Conservation (phyloP, 2,329 filamentous ascomycete genomes). For the Chaetomium sp. region DNA sequence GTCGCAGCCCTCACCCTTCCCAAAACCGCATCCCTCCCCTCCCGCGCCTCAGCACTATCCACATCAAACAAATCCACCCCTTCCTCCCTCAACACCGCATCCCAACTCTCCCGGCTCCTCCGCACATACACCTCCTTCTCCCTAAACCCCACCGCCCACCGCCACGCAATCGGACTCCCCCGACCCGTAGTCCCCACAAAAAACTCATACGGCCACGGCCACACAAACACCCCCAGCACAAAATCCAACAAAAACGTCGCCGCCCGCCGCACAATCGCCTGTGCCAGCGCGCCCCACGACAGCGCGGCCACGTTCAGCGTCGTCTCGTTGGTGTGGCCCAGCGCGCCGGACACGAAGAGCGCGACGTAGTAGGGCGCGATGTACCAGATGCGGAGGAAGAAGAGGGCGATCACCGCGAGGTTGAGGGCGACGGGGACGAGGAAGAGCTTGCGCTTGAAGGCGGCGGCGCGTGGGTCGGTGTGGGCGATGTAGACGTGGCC, state of each 20-base stretch:
- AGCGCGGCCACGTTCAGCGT: slow-evolving; percentile 55
- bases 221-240: slow-evolving; percentile 58
- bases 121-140: slow-evolving; percentile 75
- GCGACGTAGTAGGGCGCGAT: slow-evolving; percentile 67
- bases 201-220: slow-evolving; percentile 70
- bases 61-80: slow-evolving; percentile 45
- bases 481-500: slow-evolving; percentile 77
- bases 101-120: slow-evolving; percentile 61
- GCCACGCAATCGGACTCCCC: slow-evolving; percentile 64
- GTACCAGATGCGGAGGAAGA: slow-evolving; percentile 61
- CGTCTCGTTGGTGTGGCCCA: slow-evolving; percentile 61
- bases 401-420: slow-evolving; percentile 54
- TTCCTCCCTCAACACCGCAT: slow-evolving; percentile 37
- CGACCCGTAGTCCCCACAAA: slow-evolving; percentile 46
- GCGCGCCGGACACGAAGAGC: slow-evolving; percentile 51
- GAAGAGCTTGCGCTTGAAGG: slow-evolving; percentile 79
- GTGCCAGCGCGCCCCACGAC: slow-evolving; percentile 49
- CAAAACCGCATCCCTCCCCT: slow-evolving; percentile 52
- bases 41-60: slow-evolving; percentile 29
- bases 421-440: slow-evolving; percentile 73
- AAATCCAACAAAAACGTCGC: slow-evolving; percentile 69
- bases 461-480: slow-evolving; percentile 62
- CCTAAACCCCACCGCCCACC: slow-evolving; percentile 68
- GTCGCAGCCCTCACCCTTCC: slow-evolving; percentile 61
- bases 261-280: slow-evolving; percentile 53